phyloP scores from a whole-genome alignment of 257 asterid species.

The Fraxinus excelsior region DNA sequence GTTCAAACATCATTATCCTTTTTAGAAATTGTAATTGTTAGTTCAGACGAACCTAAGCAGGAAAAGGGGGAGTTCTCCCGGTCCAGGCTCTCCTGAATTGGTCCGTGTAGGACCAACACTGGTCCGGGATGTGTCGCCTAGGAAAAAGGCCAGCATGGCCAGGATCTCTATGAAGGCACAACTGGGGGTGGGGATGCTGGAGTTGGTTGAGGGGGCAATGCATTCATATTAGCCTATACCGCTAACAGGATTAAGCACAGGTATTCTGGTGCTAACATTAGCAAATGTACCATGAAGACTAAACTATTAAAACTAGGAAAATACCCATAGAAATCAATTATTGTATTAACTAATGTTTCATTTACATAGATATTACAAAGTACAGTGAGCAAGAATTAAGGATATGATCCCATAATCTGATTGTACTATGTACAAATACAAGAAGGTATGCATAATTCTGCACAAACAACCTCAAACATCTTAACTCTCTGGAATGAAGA shows the following conservation, averaged over 20 bases:
- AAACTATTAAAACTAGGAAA: neutral
- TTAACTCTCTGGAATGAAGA: conserved; percentile 16
- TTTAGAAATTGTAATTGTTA: neutral
- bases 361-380: neutral
- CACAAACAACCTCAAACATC: conserved; percentile 41
- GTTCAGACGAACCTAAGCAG: neutral
- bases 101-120: no score
- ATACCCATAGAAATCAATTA: neutral
- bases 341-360: neutral
- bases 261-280: no score
- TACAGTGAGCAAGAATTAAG: neutral
- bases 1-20: no score
- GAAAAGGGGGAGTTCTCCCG: neutral
- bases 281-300: neutral
- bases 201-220: no score
- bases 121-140: no score
- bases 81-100: no score
- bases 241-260: no score
- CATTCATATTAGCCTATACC: no score
- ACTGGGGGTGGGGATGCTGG: no score
- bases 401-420: conserved; percentile 22
- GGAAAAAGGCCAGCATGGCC: no score
- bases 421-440: conserved; percentile 2
- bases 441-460: neutral
- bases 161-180: no score